A percentile compares a stretch with the other conserved stretches of the same genome.
phyloP scores from a whole-genome alignment of 164 flowering plant genomes.

The Tetracentron sinense region DNA sequence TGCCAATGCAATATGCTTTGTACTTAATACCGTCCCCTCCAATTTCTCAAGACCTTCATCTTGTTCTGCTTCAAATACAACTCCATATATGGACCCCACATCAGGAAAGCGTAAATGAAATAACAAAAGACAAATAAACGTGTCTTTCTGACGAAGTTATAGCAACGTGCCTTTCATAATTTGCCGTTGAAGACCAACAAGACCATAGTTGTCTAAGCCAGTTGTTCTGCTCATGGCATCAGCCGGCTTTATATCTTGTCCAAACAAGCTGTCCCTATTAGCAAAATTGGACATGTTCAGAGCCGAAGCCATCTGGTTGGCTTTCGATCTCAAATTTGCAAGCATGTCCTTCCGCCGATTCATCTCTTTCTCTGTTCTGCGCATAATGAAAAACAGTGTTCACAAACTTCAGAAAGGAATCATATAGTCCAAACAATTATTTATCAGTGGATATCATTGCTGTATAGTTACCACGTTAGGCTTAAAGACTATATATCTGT shows the following conservation, averaged over 20 bases:
- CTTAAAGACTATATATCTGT: too few relatives aligned
- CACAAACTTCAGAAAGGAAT: slow-evolving; percentile 2
- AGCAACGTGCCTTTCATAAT: slow-evolving; percentile 67
- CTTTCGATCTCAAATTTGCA: slow-evolving; percentile 68
- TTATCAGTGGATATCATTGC: neutral
- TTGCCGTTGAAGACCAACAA: slow-evolving; percentile 80
- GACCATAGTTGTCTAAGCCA: slow-evolving; percentile 76
- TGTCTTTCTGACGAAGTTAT: neutral
- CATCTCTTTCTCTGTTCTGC: slow-evolving; percentile 87
- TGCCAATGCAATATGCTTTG: slow-evolving; percentile 86
- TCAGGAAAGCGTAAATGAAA: neutral
- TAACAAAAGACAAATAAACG: neutral
- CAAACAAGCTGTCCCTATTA: slow-evolving; percentile 78
- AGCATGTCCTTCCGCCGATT: slow-evolving; percentile 84
- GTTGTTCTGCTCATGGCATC: slow-evolving; percentile 53
- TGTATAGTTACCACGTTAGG: neutral
- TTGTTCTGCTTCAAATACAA: slow-evolving; percentile 55
- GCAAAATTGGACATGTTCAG: slow-evolving; percentile 84
- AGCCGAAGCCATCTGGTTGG: slow-evolving; percentile 69
- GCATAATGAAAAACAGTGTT: slow-evolving; percentile 2
- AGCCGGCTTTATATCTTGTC: slow-evolving; percentile 60
- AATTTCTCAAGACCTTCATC: slow-evolving; percentile 87
- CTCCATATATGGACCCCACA: slow-evolving; percentile 1
- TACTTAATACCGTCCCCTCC: slow-evolving; percentile 73
- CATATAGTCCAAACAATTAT: neutral